phyloP scores from a whole-genome alignment of 1,284 basidiomycete species.

The Fistulinella cinereoalba region DNA sequence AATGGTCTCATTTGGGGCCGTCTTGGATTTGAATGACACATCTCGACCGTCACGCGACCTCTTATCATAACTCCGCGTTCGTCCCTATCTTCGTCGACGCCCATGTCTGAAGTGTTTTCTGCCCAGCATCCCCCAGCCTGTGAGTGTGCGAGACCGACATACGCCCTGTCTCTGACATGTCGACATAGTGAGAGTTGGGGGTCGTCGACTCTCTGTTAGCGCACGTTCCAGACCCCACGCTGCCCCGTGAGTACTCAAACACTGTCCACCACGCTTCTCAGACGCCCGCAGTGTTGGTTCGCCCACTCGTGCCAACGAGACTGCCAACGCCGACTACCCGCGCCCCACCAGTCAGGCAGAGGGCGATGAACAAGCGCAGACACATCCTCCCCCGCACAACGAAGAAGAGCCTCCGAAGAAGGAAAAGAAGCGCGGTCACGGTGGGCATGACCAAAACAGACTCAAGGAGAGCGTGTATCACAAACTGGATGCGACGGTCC shows the following conservation, averaged over 20 bases:
- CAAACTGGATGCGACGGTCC: slow-evolving; percentile 52
- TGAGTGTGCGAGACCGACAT: slow-evolving; percentile 1
- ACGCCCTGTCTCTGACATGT: neutral
- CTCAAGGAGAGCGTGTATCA: slow-evolving; percentile 45
- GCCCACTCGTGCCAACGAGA: slow-evolving; percentile 23
- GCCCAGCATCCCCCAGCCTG: slow-evolving; percentile 26
- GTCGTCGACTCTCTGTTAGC: slow-evolving; percentile 55
- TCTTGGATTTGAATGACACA: neutral
- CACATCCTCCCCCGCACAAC: slow-evolving; percentile 41
- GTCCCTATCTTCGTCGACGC: neutral
- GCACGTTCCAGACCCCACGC: slow-evolving; percentile 39
- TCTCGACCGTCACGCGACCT: slow-evolving; percentile 8
- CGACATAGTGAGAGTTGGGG: slow-evolving; percentile 58
- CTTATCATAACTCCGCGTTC: slow-evolving; percentile 18
- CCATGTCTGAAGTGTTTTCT: slow-evolving; percentile 26
- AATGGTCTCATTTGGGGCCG: too few species aligned
- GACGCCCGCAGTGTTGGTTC: slow-evolving; percentile 31
- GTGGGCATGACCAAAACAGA: slow-evolving; percentile 48
- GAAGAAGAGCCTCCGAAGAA: slow-evolving; percentile 54
- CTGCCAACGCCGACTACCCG: slow-evolving; percentile 54
- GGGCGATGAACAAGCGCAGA: slow-evolving; percentile 35
- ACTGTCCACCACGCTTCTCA: too few species aligned
- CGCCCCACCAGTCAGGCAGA: slow-evolving; percentile 51
- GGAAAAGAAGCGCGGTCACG: slow-evolving; percentile 47
- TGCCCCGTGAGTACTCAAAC: slow-evolving; percentile 33